Base-by-base conservation (phyloP, 495 filamentous ascomycete species). In the Trichodelitschia bisporula region DNA sequence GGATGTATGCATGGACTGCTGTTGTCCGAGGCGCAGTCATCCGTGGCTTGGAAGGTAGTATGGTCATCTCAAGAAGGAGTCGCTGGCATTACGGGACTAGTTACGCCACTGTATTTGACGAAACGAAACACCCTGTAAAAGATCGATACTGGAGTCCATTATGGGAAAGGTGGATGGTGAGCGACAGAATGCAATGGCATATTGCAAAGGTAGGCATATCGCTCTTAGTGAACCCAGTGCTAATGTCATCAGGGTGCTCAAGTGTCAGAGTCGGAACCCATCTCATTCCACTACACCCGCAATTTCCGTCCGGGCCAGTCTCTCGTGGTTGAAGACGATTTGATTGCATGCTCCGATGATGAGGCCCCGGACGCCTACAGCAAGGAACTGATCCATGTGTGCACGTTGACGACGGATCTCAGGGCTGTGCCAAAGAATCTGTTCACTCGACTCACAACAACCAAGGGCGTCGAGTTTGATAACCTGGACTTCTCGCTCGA, bases 91-190 rank as follows among this genome's bases (percentile, higher is more conserved):
- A 79, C 45, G 73, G 73, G n/a, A 78, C 72, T 5, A 69, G 62
- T 24, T 77, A 77, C 48, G 72, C 72, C 1, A 77, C 72, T 0
- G 69, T 72, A 4, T 78, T 72, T 46, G 70, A 77, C 36, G 70
- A 69, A 37, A 51, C 61, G 31, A 72, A 67, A 35, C 72, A 78
- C 42, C 56, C 58, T 11, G 58, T 74, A 4, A 55, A 47, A 18
- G 72, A 78, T 37, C 47, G 72, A 21, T 78, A 78, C 40, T 78
- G 72, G 72, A 65, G 59, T 33, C 72, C 72, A 9, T 39, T 78
- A 20, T 78, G 72, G 72, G 72, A 78, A 48, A 45, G 72, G 18
- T 78, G 71, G 71, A 78, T 78, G 72, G 69, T 78, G 11, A 64
- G 57, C 32, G 72, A 78, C 49, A 57, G 72, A 28, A 77, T 78